Conservation (phyloP, 106 monocot genomes). For the Dendrobium chrysotoxum region DNA sequence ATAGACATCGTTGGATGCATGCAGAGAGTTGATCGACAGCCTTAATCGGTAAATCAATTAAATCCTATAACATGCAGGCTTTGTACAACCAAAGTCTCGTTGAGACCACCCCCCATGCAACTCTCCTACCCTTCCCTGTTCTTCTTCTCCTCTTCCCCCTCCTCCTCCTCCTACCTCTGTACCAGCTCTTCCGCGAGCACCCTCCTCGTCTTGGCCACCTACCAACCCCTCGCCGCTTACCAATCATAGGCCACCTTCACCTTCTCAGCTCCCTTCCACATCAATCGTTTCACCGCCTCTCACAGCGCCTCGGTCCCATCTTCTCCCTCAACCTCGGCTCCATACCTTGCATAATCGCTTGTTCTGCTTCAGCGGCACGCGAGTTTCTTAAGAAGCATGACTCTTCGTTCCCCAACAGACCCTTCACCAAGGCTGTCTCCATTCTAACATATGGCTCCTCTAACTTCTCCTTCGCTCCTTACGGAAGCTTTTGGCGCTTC, state of each 20-base stretch:
- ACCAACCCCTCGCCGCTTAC: conserved; percentile 30
- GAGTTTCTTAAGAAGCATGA: conserved; percentile 34
- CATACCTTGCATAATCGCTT: conserved; percentile 20
- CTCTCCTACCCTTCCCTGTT: not conserved
- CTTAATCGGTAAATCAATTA: too few species aligned
- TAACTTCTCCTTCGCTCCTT: conserved; percentile 8
- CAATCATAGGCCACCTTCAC: conserved; percentile 57
- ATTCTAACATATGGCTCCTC: conserved; percentile 27
- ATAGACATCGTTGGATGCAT: too few species aligned
- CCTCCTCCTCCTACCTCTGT: conserved; percentile 3
- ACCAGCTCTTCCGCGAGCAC: not conserved
- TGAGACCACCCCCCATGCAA: too few species aligned
- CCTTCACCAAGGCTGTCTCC: conserved; percentile 8
- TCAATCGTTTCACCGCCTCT: conserved; percentile 38
- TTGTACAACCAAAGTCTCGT: too few species aligned
- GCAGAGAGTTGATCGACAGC: too few species aligned
- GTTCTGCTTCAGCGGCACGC: conserved; percentile 12
- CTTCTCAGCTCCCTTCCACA: conserved; percentile 30
- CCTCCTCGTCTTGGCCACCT: conserved; percentile 3
- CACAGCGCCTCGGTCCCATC: conserved; percentile 27
- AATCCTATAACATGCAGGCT: too few species aligned
- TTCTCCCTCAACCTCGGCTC: conserved; percentile 36
- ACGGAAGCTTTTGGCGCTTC: conserved; percentile 11
- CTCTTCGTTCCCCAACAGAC: conserved; percentile 19
- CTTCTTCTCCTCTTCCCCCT: not conserved